Conservation (phyloP, 75 land plant genomes). For the Azolla pinnata region DNA sequence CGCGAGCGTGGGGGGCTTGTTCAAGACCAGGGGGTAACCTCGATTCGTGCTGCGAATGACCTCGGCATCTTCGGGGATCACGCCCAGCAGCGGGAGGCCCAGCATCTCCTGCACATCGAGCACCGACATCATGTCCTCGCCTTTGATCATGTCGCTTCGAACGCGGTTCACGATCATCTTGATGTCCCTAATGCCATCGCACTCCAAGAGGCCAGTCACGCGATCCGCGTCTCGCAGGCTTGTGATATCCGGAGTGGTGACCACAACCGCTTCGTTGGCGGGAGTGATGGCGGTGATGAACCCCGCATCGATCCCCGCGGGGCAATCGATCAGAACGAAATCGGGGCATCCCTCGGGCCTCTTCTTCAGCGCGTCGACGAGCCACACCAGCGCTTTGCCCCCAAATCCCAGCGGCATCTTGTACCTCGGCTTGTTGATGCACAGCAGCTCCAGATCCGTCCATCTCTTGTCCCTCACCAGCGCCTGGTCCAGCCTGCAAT, state of each 20-base stretch:
- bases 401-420: conserved; percentile 92
- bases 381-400: conserved; percentile 79
- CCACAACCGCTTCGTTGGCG: conserved; percentile 89
- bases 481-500: conserved; percentile 94
- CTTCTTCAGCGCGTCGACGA: conserved; percentile 76
- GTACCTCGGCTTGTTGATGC: conserved; percentile 86
- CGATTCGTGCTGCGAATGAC: conserved; percentile 91
- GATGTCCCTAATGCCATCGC: conserved; percentile 90
- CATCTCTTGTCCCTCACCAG: conserved; percentile 86
- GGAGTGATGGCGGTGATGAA: conserved; percentile 96
- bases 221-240: conserved; percentile 85
- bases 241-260: conserved; percentile 94
- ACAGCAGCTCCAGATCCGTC: conserved; percentile 77
- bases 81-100: conserved; percentile 79
- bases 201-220: conserved; percentile 83
- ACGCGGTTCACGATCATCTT: conserved; percentile 97
- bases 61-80: conserved; percentile 93
- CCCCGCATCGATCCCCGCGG: conserved; percentile 97
- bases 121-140: conserved; percentile 99
- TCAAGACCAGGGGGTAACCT: conserved; percentile 80
- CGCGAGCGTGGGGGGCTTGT: conserved; percentile 82
- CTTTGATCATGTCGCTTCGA: conserved; percentile 83
- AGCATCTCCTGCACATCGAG: conserved; percentile 96
- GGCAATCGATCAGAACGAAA: conserved; percentile 91
- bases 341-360: conserved; percentile 66